phyloP scores from a whole-genome alignment of 495 filamentous ascomycete species.

The Neurospora sp. region DNA sequence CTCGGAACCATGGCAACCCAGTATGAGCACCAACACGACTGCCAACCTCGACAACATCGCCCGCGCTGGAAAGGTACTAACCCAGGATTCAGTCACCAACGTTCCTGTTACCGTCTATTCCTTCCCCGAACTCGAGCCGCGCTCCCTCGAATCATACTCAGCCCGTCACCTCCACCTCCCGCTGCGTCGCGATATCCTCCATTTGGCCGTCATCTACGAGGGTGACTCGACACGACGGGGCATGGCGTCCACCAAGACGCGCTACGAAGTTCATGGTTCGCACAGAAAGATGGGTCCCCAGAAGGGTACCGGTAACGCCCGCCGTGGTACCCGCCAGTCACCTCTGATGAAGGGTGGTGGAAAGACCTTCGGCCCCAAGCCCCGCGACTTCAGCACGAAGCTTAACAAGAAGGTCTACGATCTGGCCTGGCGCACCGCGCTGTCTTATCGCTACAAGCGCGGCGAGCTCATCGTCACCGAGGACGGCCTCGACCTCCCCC shows the following conservation, averaged over 20 bases:
- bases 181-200: conserved; percentile 82
- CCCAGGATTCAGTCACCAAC: conserved; percentile 33
- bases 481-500: conserved; percentile 53
- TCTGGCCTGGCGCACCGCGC: conserved; percentile 86
- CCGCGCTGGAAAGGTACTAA: conserved; percentile 7
- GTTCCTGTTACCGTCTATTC: conserved; percentile 77
- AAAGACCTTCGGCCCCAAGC: conserved; percentile 75
- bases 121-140: conserved; percentile 84
- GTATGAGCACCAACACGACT: conserved; percentile 9
- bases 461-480: conserved; percentile 81
- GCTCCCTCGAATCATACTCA: conserved; percentile 68
- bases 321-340: conserved; percentile 69
- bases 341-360: conserved; percentile 82
- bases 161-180: conserved; percentile 75
- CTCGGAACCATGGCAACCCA: conserved; percentile 12
- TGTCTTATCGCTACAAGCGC: conserved; percentile 79
- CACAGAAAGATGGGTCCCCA: conserved; percentile 67
- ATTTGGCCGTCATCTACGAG: conserved; percentile 87
- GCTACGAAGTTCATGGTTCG: conserved; percentile 74
- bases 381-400: conserved; percentile 75
- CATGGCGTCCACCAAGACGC: conserved; percentile 75
- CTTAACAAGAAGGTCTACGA: conserved; percentile 90
- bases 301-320: conserved; percentile 75
- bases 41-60: conserved; percentile 7
- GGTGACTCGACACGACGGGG: conserved; percentile 82